A percentile compares a stretch with the other conserved stretches of the same genome.
These are phyloP conservation scores for Penicillium parvum DNA, from an alignment of 495 filamentous ascomycete species.

Conservation along the genomic window DNA sequence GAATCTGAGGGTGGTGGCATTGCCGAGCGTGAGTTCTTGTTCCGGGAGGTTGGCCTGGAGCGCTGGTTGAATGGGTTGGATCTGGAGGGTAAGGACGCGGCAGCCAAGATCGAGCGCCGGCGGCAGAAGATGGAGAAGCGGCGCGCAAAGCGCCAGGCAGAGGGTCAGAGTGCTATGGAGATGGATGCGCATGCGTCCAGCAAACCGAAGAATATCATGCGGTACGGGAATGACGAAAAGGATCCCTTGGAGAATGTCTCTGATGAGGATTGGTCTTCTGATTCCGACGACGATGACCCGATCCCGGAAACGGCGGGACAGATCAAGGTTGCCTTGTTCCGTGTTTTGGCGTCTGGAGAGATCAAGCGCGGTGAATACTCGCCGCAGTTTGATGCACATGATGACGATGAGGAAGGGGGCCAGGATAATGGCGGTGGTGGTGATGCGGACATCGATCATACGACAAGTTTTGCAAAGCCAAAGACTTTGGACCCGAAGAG, in stretches of 20 bases:
- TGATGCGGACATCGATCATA: conserved; percentile 83
- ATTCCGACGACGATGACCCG: conserved; percentile 78
- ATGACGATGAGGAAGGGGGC: conserved; percentile 73
- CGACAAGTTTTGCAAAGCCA: conserved; percentile 96
- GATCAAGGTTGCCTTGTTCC: conserved; percentile 96
- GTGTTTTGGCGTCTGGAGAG: conserved; percentile 91
- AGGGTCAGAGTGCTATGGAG: conserved; percentile 47
- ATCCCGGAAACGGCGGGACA: conserved; percentile 92
- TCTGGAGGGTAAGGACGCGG: conserved; percentile 79
- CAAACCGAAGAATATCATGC: conserved; percentile 58
- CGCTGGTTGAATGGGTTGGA: conserved; percentile 93
- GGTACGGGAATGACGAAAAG: conserved; percentile 70
- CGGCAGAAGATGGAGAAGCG: conserved; percentile 86
- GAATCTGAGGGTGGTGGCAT: conserved; percentile 87
- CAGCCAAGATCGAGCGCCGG: conserved; percentile 82
- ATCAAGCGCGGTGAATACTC: conserved; percentile 97
- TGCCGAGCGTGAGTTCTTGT: conserved; percentile 94
- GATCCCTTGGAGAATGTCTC: conserved; percentile 69
- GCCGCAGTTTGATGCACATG: conserved; percentile 94
- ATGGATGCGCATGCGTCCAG: conserved; percentile 42
- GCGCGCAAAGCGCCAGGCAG: conserved; percentile 59
- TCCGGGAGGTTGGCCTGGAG: conserved; percentile 94
- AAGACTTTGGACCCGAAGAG: conserved; percentile 95
- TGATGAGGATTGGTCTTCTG: conserved; percentile 64
- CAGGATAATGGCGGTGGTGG: conserved; percentile 39